Evolutionary conservation across 225 moss, liverwort and hornwort species (phyloP), one percentile per base, ranked within the genome.

Genomic region (Marchantia polymorpha): DNA sequence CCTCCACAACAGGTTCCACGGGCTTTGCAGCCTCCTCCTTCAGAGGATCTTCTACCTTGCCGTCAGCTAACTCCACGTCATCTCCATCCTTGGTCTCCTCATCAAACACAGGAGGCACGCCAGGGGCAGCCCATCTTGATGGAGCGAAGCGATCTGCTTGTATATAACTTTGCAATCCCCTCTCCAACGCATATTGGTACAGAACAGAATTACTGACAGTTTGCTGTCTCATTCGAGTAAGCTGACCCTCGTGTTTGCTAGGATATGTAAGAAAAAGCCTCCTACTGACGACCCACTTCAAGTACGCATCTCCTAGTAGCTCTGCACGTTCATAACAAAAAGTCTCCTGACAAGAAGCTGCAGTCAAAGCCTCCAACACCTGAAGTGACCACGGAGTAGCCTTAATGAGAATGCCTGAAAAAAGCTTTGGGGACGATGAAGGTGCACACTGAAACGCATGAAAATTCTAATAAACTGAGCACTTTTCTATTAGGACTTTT

Each of bases 101-200:
- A 78, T 99, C 97, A 81, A 93, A 99, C 53, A 99, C 94, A 65
- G 97, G 97, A 54, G 92, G 97, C 75, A 99, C 97, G n/a, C 97
- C 97, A 29, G 97, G 97, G 74, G 97, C 97, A 19, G 97, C 97
- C 97, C 97, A 99, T 69, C 93, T 88, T 49, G 93, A 95, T 23
- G 97, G 97, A 53, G 97, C 93, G 86, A 99, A 99, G n/a, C 97
- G 95, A 70, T 99, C 97, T 60, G 97, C 97, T 82, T 99, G 97
- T n/a, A 99, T 93, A 77, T 93, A 99, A 83, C 97, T 90, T 83
- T 99, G 97, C 68, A 99, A 88, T 6, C 95, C 94, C 81, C 90
- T 92, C 16, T 93, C 97, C 60, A 99, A 87, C 0, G 97, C 97
- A 83, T 88, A 91, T 68, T 99, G 95, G 82, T 99, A 99, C 1